phyloP scores from a whole-genome alignment of 208 protist genomes.

The Trypanosoma scelopori region DNA sequence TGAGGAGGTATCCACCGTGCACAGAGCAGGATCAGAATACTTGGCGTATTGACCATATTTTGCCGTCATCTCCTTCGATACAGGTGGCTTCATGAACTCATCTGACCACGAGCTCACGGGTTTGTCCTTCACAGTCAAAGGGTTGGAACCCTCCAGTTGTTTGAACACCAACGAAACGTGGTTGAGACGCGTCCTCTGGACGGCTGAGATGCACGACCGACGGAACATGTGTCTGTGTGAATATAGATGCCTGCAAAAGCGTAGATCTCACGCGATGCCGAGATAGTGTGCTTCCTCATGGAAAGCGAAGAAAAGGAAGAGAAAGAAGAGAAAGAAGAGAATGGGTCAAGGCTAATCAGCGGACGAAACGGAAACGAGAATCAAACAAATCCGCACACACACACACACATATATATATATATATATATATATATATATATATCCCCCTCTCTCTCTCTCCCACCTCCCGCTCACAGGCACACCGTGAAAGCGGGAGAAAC shows the following conservation, averaged over 20 bases:
- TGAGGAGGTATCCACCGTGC: constrained; percentile 72
- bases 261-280: not conserved
- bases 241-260: not conserved
- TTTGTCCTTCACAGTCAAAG: constrained; percentile 84
- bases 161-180: constrained; percentile 77
- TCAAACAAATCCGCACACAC: no score
- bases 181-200: constrained; percentile 62
- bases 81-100: constrained; percentile 83
- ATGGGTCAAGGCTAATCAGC: not conserved
- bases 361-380: not conserved
- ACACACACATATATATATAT: no score
- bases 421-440: no score
- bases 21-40: constrained; percentile 83
- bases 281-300: not conserved
- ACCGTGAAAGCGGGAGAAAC: not conserved
- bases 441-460: no score
- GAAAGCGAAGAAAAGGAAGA: constrained; percentile 8
- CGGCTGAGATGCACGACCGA: constrained; percentile 50
- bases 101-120: constrained; percentile 81
- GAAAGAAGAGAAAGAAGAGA: not conserved
- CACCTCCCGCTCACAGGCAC: not conserved
- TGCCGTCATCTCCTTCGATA: constrained; percentile 64
- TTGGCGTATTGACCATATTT: constrained; percentile 88
- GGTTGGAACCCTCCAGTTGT: constrained; percentile 76
- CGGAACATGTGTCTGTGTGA: constrained; percentile 56